Base-by-base conservation (phyloP, 331 rosid species). In the Malus hybrid region DNA sequence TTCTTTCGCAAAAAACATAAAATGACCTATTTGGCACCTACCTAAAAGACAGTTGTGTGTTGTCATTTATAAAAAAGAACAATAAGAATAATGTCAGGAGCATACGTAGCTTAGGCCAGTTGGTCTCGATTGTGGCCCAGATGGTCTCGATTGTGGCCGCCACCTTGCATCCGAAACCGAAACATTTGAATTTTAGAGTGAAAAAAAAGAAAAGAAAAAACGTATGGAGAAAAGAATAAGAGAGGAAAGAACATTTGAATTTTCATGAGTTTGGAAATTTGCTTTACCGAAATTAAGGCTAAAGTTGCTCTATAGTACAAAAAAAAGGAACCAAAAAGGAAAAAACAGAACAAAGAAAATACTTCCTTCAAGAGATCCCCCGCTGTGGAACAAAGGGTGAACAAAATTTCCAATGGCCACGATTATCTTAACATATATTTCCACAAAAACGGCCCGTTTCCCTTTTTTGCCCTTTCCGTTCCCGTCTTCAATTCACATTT, bases 321-420 rank as follows among this genome's bases (percentile, higher is more conserved):
- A 68, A 50, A 76, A 29, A 6, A 6, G 18, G 13, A 63, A 6
- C 63, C 24, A 14, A 68, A 22, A 68, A 29, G 19, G 20, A 9
- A 28, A 66, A 55, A 55, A n/a, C 6, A 22, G 26, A 24, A 7
- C 19, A 34, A 60, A 67, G 2, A 57, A 30, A 73, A 69, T 50
- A n/a, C 39, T 71, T 68, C 70, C 56, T 73, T 62, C 63, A 39
- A 61, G 77, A 71, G 16, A 30, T 33, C 66, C 66, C 14, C 58
- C 63, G 3, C 77, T 71, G 73, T 72, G 69, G 70, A 79, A 20
- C 62, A 62, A 82, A 36, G 67, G 83, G 46, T 61, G 52, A 63
- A 50, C 75, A 77, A 78, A 39, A 63, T 26, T 53, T 63, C 82
- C 74, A 70, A 73, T 77, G 84, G 87, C 84, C 87, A 80, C 12